These are phyloP conservation scores for Letharia lupina DNA, from an alignment of 495 filamentous ascomycete species.

Conservation along the genomic window DNA sequence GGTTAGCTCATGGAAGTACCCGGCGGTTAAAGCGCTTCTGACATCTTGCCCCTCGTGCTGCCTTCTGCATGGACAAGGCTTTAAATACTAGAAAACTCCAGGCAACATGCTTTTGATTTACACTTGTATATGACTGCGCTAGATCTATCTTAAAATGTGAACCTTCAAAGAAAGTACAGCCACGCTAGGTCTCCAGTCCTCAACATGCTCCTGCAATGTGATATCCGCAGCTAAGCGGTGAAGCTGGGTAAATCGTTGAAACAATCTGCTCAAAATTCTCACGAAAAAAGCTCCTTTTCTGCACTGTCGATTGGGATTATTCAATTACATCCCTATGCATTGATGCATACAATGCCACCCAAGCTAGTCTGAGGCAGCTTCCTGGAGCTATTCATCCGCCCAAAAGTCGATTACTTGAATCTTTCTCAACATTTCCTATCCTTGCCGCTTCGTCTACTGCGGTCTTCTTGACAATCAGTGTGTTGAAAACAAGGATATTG, in stretches of 20 bases:
- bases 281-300: not conserved
- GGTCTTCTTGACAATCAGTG: not conserved
- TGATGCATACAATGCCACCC: not conserved
- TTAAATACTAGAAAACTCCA: conserved; percentile 3
- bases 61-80: conserved; percentile 7
- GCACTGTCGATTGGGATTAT: not conserved
- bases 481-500: not conserved
- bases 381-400: not conserved
- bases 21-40: conserved; percentile 5
- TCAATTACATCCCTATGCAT: not conserved
- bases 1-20: not conserved
- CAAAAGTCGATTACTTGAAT: not conserved
- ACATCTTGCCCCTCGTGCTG: conserved; percentile 5
- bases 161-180: not conserved
- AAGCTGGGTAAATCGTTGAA: not conserved
- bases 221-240: not conserved
- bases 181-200: not conserved
- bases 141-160: not conserved
- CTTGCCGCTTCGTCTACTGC: not conserved
- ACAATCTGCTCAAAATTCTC: not conserved
- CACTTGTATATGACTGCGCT: not conserved
- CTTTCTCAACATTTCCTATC: not conserved
- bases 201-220: not conserved
- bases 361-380: conserved; percentile 3
- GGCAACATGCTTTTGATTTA: not conserved